These are phyloP conservation scores for Leptographium flavum DNA, from an alignment of 2,329 filamentous ascomycete genomes.

Conservation along the genomic window DNA sequence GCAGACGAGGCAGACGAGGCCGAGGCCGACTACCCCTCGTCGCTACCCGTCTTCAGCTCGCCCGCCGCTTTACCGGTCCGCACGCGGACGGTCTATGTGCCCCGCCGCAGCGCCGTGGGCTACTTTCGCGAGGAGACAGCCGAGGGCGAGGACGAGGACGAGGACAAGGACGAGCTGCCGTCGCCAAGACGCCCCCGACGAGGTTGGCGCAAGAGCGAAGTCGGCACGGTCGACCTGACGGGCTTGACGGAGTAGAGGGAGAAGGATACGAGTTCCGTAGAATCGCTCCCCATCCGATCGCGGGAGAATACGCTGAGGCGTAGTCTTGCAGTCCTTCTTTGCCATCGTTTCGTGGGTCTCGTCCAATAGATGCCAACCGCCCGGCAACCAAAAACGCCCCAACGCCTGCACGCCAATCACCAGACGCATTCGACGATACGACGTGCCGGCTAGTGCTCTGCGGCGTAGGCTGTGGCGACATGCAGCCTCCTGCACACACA, in stretches of 20 bases:
- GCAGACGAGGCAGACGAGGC: not conserved
- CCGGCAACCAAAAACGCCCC: no score
- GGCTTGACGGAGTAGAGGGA: not conserved
- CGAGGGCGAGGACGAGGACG: slow-evolving; percentile 10
- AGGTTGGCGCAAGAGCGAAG: slow-evolving; percentile 6
- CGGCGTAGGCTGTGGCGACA: not conserved
- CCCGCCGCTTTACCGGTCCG: not conserved
- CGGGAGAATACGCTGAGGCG: no score
- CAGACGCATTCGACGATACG: not conserved
- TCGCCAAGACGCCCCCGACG: not conserved
- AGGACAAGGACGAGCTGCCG: slow-evolving; percentile 8
- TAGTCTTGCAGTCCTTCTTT: no score
- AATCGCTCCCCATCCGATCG: no score
- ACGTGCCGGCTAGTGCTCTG: no score
- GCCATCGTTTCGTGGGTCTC: no score
- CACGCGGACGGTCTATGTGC: slow-evolving; percentile 9
- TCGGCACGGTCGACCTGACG: slow-evolving; percentile 3
- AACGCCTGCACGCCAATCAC: no score
- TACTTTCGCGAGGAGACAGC: slow-evolving; percentile 16
- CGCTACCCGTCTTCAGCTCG: not conserved
- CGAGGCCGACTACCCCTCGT: not conserved
- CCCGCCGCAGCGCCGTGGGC: slow-evolving; percentile 14
- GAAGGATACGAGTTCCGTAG: not conserved
- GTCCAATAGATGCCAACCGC: no score
- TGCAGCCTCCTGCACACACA: not conserved